Evolutionary conservation across 2,329 filamentous ascomycete genomes (phyloP), one percentile per base, ranked within the genome.

Genomic region (Chrysoporthe austroafricana): DNA sequence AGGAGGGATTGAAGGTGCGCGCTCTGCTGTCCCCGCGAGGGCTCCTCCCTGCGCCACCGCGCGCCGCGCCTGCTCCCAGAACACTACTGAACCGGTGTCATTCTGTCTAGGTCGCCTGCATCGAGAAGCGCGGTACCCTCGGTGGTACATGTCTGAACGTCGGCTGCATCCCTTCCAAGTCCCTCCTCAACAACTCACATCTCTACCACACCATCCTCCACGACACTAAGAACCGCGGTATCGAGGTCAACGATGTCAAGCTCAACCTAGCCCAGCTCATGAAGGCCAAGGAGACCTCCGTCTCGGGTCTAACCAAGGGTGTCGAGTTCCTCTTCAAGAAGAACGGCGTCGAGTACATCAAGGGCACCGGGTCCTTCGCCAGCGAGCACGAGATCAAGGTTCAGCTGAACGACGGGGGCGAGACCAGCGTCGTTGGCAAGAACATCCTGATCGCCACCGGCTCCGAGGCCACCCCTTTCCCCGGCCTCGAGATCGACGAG

Each of bases 301-400:
- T 99, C 71, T 81, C 84, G 52, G 89, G 94, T 62, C 84, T 99
- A 73, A 99, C 96, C 73, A 98, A 98, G 86, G 96, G 96, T 79
- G 92, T 99, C 73, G 96, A 99, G 82, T 99, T 95, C 79, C 86
- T 99, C 71, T 91, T 99, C 83, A 98, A 98, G 90, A 98, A 99
- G 88, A 99, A 99, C 84, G 93, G 93, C 72, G 96, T 97, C 73
- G 94, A 98, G 79, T 99, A 98, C 82, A 87, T 98, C 84, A 97
- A 97, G 86, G 96, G 96, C 74, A 89, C 93, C 63, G 95, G 91
- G 73, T 86, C 92, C 59, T 97, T 98, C 78, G 86, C 90, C 75
- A 92, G 92, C 79, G 92, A 96, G 82, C 89, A 97, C 83, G 95
- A 96, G 75, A 83, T 99, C 81, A 94, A 93, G 82, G 93, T 99